These are phyloP conservation scores for Sclerotinia spermophila DNA, from an alignment of 2,329 filamentous ascomycete genomes.

Conservation along the genomic window DNA sequence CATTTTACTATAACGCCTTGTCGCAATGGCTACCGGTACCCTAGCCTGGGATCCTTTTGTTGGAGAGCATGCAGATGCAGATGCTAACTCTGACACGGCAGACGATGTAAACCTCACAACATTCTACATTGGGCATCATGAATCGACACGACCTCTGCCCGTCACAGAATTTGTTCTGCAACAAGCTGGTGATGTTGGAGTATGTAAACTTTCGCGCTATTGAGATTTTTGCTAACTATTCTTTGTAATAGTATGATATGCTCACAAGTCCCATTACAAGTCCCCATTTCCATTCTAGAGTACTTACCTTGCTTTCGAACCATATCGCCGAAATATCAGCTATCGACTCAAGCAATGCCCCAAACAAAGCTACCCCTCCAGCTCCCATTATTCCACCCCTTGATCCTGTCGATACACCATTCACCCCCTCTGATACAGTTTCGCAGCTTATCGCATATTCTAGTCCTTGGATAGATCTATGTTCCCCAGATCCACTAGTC, in stretches of 20 bases:
- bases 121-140: constrained; percentile 73
- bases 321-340: constrained; percentile 46
- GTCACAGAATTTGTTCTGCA: constrained; percentile 62
- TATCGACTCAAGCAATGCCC: constrained; percentile 41
- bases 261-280: constrained; percentile 77
- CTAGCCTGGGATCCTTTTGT: neutral
- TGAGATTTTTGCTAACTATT: neutral
- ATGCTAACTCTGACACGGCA: constrained; percentile 25
- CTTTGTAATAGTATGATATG: constrained; percentile 63
- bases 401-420: constrained; percentile 72
- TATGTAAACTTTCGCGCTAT: constrained; percentile 43
- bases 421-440: constrained; percentile 65
- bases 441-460: constrained; percentile 72
- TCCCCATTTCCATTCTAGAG: constrained; percentile 63
- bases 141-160: constrained; percentile 57
- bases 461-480: constrained; percentile 92
- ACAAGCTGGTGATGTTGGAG: constrained; percentile 65
- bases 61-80: constrained; percentile 16
- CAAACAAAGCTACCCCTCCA: constrained; percentile 46
- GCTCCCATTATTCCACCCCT: constrained; percentile 64
- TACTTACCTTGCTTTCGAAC: constrained; percentile 57
- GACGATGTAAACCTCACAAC: constrained; percentile 40
- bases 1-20: neutral
- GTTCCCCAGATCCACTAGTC: constrained; percentile 76
- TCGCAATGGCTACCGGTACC: constrained; percentile 15